A percentile compares a stretch with the other conserved stretches of the same genome.
Conservation (phyloP, 352 stramenopile genomes). For the Pythium dissimile region DNA sequence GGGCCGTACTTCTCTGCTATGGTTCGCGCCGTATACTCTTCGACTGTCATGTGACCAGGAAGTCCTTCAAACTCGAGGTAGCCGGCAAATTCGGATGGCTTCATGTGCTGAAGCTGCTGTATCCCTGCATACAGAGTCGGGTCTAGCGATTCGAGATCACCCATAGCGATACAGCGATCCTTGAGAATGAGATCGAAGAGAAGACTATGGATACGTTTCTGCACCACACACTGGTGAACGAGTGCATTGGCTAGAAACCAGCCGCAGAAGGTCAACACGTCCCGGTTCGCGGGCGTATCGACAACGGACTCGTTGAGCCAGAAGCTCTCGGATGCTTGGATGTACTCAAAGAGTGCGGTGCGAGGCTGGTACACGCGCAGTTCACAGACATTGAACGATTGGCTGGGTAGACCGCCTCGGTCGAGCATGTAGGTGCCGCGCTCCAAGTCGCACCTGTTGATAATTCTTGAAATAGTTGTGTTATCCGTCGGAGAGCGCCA, state of each 20-base stretch:
- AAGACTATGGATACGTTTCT: slow-evolving; percentile 36
- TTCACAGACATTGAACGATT: slow-evolving; percentile 37
- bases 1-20: slow-evolving; percentile 49
- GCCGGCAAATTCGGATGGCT: slow-evolving; percentile 40
- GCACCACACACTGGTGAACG: slow-evolving; percentile 29
- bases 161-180: slow-evolving; percentile 28
- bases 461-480: slow-evolving; percentile 32
- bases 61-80: slow-evolving; percentile 56
- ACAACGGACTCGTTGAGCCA: slow-evolving; percentile 47
- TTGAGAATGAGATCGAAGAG: slow-evolving; percentile 53
- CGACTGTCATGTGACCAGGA: slow-evolving; percentile 30
- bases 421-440: slow-evolving; percentile 48
- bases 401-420: slow-evolving; percentile 26
- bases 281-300: slow-evolving; percentile 32
- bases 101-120: slow-evolving; percentile 44
- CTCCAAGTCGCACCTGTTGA: slow-evolving; percentile 39
- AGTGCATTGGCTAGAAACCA: slow-evolving; percentile 64
- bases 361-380: slow-evolving; percentile 41
- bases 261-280: slow-evolving; percentile 42
- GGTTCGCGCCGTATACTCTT: slow-evolving; percentile 44
- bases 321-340: slow-evolving; percentile 57
- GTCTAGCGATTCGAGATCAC: slow-evolving; percentile 49
- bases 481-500: slow-evolving; percentile 38
- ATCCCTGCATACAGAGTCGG: slow-evolving; percentile 39
- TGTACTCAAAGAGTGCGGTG: slow-evolving; percentile 44